Evolutionary conservation across 257 asterid species (phyloP).

Genomic region (Lycium ferocissimum): DNA sequence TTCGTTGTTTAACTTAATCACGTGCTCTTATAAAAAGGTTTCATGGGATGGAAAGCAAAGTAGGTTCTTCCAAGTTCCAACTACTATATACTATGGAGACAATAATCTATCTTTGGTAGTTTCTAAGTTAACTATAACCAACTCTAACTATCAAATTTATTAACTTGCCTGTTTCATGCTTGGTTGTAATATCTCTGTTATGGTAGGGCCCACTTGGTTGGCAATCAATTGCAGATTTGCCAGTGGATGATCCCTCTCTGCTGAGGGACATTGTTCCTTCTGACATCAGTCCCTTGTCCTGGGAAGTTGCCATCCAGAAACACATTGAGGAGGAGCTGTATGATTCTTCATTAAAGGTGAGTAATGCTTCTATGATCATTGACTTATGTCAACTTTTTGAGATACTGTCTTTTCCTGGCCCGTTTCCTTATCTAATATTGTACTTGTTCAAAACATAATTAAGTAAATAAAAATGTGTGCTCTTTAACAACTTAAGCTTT

Average conservation of each 20-base stretch:
- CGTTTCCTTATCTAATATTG: not conserved
- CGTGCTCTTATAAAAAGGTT: not conserved
- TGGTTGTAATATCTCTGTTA: conserved; percentile 34
- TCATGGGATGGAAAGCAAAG: conserved; percentile 6
- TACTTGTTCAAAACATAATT: not conserved
- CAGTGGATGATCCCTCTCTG: conserved; percentile 66
- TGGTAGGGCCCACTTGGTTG: conserved; percentile 93
- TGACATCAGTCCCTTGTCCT: conserved; percentile 79
- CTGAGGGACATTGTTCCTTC: conserved; percentile 76
- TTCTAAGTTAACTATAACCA: not conserved
- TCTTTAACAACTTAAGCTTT: not conserved
- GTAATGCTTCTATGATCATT: conserved; percentile 29
- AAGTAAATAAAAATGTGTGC: not conserved
- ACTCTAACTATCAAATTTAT: not conserved
- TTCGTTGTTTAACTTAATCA: not conserved
- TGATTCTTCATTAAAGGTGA: conserved; percentile 86
- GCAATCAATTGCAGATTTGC: conserved; percentile 78
- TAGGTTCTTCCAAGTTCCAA: not conserved
- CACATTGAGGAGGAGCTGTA: conserved; percentile 89
- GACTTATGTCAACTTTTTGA: not conserved
- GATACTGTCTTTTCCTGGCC: not conserved
- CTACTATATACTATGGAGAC: conserved; percentile 2
- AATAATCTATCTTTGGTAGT: conserved; percentile 4
- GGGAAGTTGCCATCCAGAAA: conserved; percentile 95
- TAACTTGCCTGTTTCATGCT: not conserved